Evolutionary conservation across 1,284 basidiomycete genomes (phyloP), one percentile per base, ranked within the genome.

Genomic region (Sparassis latifolia): DNA sequence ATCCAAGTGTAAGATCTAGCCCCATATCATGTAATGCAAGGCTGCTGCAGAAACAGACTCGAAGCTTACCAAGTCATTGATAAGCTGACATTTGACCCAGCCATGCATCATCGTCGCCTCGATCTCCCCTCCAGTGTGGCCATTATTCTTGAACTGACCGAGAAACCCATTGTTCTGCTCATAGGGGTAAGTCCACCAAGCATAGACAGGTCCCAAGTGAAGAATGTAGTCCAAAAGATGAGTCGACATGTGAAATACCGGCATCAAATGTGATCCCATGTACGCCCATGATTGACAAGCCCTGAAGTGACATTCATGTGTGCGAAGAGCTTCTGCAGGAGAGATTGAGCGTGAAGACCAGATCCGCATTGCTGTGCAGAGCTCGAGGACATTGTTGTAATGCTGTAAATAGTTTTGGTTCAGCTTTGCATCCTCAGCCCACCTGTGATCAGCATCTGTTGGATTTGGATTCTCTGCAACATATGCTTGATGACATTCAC

Each of bases 221-320:
- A 42, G 39, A 30, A 54, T 39, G 10, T 30, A 50, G 1, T 47
- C 5, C 10, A 12, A 38, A 38, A 52, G 5, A 33, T 57, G 55
- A 4, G 31, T 39, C 6, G 47, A 5, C 2, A 56, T 29, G 47
- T 64, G 62, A 48, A 58, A 63, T 42, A 63, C 59, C 0, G 60
- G 62, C 2, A 55, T 58, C 2, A 64, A 52, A 39, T 61, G 60
- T 37, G 55, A 58, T 12, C 44, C 27, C 60, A 64, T 63, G 4
- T 38, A 47, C 0, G 59, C 60, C 62, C 63, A 64, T n/a, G 42
- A 12, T 31, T 58, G 60, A 20, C 52, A 53, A 0, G 52, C 45
- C 2, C 35, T 45, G 9, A 41, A 43, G 12, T 62, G 55, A 10
- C 50, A 51, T 4, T 45, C 37, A 7, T 53, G 55, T 2, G 60